These are phyloP conservation scores for Cyanidioschyzon merolae DNA, from an alignment of 23 red algal species.

Conservation along the genomic window DNA sequence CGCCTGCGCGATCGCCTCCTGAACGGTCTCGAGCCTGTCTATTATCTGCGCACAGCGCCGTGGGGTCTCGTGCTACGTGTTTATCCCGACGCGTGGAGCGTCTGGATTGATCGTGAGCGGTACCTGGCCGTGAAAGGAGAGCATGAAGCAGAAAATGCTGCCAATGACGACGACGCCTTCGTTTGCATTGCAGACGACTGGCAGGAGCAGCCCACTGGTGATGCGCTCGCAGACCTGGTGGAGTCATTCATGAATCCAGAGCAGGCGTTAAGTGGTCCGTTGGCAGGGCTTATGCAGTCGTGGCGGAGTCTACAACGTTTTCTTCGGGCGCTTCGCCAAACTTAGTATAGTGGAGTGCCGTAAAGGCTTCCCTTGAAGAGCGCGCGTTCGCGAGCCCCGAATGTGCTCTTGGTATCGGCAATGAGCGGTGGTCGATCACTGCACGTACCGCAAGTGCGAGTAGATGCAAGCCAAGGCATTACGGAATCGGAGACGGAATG, in stretches of 20 bases:
- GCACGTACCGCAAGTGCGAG: no score
- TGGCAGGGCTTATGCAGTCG: background rate
- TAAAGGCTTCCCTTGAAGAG: no score
- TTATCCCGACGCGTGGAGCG: constrained; percentile 37
- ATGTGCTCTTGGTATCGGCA: no score
- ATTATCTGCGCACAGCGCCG: constrained; percentile 39
- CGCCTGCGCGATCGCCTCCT: constrained; percentile 43
- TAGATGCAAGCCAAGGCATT: no score
- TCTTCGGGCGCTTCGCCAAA: background rate
- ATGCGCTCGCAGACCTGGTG: background rate
- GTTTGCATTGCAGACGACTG: background rate
- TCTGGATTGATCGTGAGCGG: constrained; percentile 38
- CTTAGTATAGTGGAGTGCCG: background rate
- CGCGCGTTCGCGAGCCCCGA: no score
- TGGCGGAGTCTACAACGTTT: background rate
- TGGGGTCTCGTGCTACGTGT: constrained; percentile 57
- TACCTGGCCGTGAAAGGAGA: background rate
- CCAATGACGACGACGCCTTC: background rate
- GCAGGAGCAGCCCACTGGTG: background rate
- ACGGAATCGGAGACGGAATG: no score
- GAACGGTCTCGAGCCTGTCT: constrained; percentile 42
- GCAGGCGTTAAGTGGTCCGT: background rate
- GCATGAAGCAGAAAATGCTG: background rate
- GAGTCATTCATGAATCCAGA: background rate
- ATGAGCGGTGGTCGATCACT: no score